Base-by-base conservation (phyloP, 2,329 filamentous ascomycete genomes). In the Penicillium sclerotigenum region DNA sequence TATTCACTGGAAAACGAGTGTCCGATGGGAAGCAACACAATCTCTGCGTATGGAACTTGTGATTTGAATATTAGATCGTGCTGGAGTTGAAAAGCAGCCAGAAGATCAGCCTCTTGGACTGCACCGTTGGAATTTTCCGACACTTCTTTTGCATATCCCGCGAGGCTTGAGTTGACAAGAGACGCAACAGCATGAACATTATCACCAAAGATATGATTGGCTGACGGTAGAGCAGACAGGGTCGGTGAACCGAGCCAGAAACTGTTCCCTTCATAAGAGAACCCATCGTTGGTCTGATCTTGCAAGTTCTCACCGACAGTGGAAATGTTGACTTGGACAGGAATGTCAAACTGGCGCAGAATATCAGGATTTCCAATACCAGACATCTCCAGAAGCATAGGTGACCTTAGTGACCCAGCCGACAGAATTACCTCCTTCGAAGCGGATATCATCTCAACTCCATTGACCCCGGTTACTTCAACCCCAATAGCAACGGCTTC, bases 381-480 rank as follows among this genome's bases (percentile, higher is more conserved):
- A 0, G 83, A 87, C 1, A 85, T 73, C 61, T 87, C 85, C 20
- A 82, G 77, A 18, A 84, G 73, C 65, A 78, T 79, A 11, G 80
- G 84, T 14, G 81, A 84, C 63, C 79, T 80, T 41, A 82, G 71
- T 18, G 80, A 78, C 0, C 86, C 86, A 1, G 84, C 83, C 0
- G 82, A 81, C 2, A 88, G 68, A 41, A 88, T 79, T 18, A 87
- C 79, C 59, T 87, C 85, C 52, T 71, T 71, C 31, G 61, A 65
- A 60, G 65, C 74, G 14, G 63, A 75, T 18, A 66, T 59, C 11
- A 48, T 65, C 16, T 61, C 54, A 18, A 45, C 54, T 11, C 70
- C 69, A 46, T 71, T 55, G 2, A 48, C n/a, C 8, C 52, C 46
- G 1, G 55, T 70, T 5, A 72, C 58, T 38, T 71, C 67, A 6